These are phyloP conservation scores for Orobanche coerulescens DNA, from an alignment of 257 asterid genomes.

Conservation along the genomic window DNA sequence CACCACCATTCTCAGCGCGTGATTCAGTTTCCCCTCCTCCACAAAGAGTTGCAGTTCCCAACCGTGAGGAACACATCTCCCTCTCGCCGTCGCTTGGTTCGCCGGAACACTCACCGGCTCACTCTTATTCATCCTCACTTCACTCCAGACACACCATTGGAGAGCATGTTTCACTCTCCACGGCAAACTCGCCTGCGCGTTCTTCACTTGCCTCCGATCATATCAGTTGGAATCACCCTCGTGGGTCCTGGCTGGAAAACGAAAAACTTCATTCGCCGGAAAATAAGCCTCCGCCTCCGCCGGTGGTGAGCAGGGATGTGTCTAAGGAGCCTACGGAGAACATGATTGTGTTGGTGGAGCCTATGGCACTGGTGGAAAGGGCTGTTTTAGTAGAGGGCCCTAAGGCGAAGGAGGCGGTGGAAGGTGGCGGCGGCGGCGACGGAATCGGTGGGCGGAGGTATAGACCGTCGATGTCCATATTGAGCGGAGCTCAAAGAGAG, in stretches of 20 bases:
- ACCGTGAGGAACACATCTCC: slow-evolving; percentile 34
- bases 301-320: slow-evolving; percentile 29
- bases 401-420: slow-evolving; percentile 24
- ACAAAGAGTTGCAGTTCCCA: slow-evolving; percentile 4
- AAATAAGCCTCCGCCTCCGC: slow-evolving; percentile 24
- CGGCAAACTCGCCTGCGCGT: slow-evolving; percentile 37
- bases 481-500: slow-evolving; percentile 34
- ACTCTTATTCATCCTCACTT: slow-evolving; percentile 22
- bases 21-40: slow-evolving; percentile 11
- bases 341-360: slow-evolving; percentile 28
- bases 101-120: slow-evolving; percentile 32
- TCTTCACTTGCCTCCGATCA: slow-evolving; percentile 47
- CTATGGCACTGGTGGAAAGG: slow-evolving; percentile 28
- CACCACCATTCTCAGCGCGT: slow-evolving; percentile 8
- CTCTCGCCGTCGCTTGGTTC: slow-evolving; percentile 36
- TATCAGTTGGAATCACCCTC: slow-evolving; percentile 27
- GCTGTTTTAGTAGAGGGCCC: slow-evolving; percentile 29
- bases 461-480: slow-evolving; percentile 33
- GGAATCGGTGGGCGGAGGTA: slow-evolving; percentile 26
- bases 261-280: slow-evolving; percentile 23
- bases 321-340: slow-evolving; percentile 30
- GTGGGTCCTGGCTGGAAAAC: slow-evolving; percentile 33
- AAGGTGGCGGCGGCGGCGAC: slow-evolving; percentile 24
- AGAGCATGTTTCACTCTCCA: slow-evolving; percentile 37
- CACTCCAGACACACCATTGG: slow-evolving; percentile 32